Conservation (phyloP, 129 eudicot genomes). For the Ambrosia artemisiifolia region DNA sequence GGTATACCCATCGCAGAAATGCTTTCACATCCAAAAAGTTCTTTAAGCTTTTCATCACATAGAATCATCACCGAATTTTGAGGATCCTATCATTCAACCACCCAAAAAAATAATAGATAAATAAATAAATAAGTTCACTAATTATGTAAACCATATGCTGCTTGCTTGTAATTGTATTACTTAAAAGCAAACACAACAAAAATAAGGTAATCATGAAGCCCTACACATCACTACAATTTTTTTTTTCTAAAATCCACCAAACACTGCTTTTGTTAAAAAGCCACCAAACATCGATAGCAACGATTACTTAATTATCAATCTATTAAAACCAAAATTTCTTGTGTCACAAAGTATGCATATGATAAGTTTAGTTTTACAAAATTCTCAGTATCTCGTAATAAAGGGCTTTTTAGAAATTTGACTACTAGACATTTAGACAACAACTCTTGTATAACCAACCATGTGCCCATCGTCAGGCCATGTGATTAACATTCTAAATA, state of each 20-base stretch:
- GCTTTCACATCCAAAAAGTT: constrained; percentile 75
- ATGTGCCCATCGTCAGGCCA: background rate
- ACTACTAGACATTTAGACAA: background rate
- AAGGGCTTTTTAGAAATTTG: background rate
- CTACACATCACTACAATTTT: background rate
- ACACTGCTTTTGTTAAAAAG: background rate
- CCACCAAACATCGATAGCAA: constrained; percentile 3
- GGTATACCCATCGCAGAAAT: constrained; percentile 74
- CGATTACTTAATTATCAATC: background rate
- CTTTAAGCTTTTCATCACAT: constrained; percentile 80
- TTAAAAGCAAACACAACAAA: background rate
- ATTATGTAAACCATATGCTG: background rate
- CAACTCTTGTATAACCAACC: background rate
- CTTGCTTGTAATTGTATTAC: constrained; percentile 17
- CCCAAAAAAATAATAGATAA: background rate
- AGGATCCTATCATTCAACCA: constrained; percentile 57
- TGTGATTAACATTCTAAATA: background rate
- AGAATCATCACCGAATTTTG: constrained; percentile 49
- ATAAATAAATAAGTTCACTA: background rate
- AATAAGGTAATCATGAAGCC: background rate
- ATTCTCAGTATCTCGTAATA: background rate
- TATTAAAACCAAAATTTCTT: background rate
- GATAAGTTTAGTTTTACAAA: background rate
- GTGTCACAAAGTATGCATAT: background rate
- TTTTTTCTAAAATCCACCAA: background rate